Evolutionary conservation across 1,284 basidiomycete species (phyloP).

Genomic region (Austroboletus niveus): DNA sequence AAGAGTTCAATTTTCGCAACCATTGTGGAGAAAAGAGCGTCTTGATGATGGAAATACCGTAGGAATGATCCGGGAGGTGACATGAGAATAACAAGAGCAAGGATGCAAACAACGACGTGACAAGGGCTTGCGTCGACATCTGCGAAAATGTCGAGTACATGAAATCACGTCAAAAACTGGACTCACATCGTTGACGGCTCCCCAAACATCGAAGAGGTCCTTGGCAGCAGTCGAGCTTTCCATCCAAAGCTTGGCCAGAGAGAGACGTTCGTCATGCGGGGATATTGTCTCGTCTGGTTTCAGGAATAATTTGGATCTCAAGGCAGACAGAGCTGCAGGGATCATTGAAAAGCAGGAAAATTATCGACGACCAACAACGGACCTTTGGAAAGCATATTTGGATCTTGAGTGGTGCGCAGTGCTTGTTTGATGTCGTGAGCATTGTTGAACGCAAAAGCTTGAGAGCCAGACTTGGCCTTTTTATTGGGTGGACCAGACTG

Average conservation of each 20-base stretch:
- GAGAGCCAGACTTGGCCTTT: constrained; percentile 10
- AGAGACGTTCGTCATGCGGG: constrained; percentile 56
- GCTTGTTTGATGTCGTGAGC: constrained; percentile 25
- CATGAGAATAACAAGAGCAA: constrained; percentile 58
- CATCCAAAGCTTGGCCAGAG: constrained; percentile 61
- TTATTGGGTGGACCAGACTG: constrained; percentile 7
- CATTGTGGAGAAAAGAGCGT: constrained; percentile 52
- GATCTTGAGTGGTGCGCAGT: constrained; percentile 16
- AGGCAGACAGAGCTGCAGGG: constrained; percentile 40
- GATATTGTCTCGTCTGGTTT: constrained; percentile 25
- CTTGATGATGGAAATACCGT: constrained; percentile 60
- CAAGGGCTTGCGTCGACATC: constrained; percentile 40
- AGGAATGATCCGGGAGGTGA: constrained; percentile 61
- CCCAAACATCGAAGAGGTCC: constrained; percentile 65
- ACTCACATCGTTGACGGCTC: constrained; percentile 47
- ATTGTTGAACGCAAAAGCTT: constrained; percentile 13
- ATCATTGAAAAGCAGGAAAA: not conserved
- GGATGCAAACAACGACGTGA: constrained; percentile 54
- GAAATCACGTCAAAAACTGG: constrained; percentile 3
- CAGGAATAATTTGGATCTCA: constrained; percentile 35
- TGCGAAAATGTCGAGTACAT: constrained; percentile 23
- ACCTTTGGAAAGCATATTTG: constrained; percentile 28
- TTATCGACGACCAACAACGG: not conserved
- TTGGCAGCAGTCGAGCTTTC: constrained; percentile 51
- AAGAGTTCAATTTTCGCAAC: constrained; percentile 54